Base-by-base conservation (phyloP, 805 yeast genomes). In the Jamesozyma gamospora region DNA sequence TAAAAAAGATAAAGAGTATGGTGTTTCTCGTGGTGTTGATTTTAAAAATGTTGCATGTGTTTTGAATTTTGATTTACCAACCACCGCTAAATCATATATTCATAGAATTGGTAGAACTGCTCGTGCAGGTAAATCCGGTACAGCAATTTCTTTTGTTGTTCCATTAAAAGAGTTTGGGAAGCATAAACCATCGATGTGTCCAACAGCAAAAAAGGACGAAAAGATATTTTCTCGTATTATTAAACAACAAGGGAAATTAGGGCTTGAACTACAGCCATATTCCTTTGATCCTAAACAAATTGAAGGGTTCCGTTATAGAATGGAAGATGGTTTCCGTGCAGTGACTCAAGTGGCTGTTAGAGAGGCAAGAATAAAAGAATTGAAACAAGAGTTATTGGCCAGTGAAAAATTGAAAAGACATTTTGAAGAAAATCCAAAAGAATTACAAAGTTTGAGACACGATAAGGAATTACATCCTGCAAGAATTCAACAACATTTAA, bases 61-160 rank as follows among this genome's bases (percentile, higher is more conserved):
- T 7, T 67, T 92, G 48, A 92, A 92, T 63, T 92, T 92, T 60
- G 98, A 92, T 58, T 67, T 92, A 51, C 98, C 98, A 31, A 74
- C 84, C 3, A 78, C 94, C 9, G 79, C 96, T 4, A 82, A 81
- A 56, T 76, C 94, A 3, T 92, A 92, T 57, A 79, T 86, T 25
- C 98, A 92, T 62, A 75, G 98, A 58, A 75, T 92, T 28, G 98
- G 98, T 37, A 78, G 98, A 67, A 92, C 98, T 4, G 98, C 98
- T 4, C 78, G 98, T 64, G 97, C 95, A 7, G 95, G 96, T 39
- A 87, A 85, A 57, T 72, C 92, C 1, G 98, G 98, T 42, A 88
- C 86, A 75, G 83, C 97, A 0, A 70, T 92, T 40, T 87, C 96
- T 14, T 92, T 90, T 65, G 92, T 88, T 15, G 86, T 90, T 19